These are phyloP conservation scores for Sugiyamaella marilandica DNA, from an alignment of 805 yeast species.

Conservation along the genomic window DNA sequence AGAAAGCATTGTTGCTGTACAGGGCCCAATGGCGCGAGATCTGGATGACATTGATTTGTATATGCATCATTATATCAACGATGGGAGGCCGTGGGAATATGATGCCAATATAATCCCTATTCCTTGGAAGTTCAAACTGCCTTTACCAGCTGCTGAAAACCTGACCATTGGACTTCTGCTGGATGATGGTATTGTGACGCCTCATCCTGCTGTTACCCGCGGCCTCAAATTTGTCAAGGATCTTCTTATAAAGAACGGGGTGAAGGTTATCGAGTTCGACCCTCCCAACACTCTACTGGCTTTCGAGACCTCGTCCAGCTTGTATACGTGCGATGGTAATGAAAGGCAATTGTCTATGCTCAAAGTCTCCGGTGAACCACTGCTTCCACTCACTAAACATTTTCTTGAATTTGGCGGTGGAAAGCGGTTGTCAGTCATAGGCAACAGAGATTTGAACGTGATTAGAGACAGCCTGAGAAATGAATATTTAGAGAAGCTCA, in stretches of 20 bases:
- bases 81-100: constrained; percentile 5
- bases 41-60: constrained; percentile 3
- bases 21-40: constrained; percentile 32
- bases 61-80: neutral
- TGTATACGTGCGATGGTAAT: neutral
- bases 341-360: neutral
- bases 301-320: neutral
- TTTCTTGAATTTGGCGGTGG: constrained; percentile 2
- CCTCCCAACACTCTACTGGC: constrained; percentile 16
- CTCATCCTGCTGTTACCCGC: constrained; percentile 48
- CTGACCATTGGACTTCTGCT: constrained; percentile 8
- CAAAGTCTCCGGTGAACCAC: constrained; percentile 3
- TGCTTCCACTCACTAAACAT: constrained; percentile 6
- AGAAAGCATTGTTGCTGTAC: constrained; percentile 38
- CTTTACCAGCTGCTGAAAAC: constrained; percentile 16
- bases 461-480: constrained; percentile 30
- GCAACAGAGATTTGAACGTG: constrained; percentile 27
- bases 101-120: constrained; percentile 1
- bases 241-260: constrained; percentile 10
- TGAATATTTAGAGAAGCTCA: constrained; percentile 32
- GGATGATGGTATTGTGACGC: constrained; percentile 43
- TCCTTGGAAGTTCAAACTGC: constrained; percentile 30
- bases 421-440: neutral
- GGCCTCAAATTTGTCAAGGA: constrained; percentile 37
- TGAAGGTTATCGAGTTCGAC: constrained; percentile 22